These are phyloP conservation scores for Pseudofabraea citricarpa DNA, from an alignment of 2,329 filamentous ascomycete species.

Conservation along the genomic window DNA sequence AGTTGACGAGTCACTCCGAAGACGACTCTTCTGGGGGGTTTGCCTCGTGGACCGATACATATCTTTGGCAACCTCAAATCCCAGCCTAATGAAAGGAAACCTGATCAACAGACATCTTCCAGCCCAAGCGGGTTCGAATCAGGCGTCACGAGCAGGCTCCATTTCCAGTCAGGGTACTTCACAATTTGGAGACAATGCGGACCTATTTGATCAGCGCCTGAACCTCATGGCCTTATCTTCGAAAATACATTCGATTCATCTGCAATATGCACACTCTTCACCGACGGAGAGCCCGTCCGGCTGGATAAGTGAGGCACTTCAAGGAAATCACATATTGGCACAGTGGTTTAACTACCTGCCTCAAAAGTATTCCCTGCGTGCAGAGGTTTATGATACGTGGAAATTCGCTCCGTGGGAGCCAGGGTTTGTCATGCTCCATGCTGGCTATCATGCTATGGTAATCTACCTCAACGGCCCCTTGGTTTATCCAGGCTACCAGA, in stretches of 20 bases:
- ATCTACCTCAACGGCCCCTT: neutral
- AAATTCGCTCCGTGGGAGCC: slow-evolving; percentile 1
- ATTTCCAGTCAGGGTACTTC: neutral
- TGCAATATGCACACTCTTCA: neutral
- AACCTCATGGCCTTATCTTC: neutral
- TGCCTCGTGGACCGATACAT: neutral
- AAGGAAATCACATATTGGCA: neutral
- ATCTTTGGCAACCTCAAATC: neutral
- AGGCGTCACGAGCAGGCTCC: neutral
- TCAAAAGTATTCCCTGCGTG: neutral
- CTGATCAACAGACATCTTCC: neutral
- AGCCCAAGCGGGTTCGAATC: neutral
- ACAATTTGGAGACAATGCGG: neutral
- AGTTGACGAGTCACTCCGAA: neutral
- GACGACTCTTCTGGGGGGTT: slow-evolving; percentile 1
- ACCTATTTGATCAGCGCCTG: neutral
- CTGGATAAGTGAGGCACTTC: neutral
- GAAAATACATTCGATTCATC: neutral
- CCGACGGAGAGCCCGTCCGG: neutral
- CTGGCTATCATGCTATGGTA: neutral
- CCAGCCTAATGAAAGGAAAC: neutral
- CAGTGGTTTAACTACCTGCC: slow-evolving; percentile 1
- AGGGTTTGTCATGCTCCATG: neutral
- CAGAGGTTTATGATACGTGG: neutral
- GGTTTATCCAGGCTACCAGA: neutral